Evolutionary conservation across 106 monocot genomes (phyloP), one percentile per base, ranked within the genome.

Genomic region (Ottelia alismoides): DNA sequence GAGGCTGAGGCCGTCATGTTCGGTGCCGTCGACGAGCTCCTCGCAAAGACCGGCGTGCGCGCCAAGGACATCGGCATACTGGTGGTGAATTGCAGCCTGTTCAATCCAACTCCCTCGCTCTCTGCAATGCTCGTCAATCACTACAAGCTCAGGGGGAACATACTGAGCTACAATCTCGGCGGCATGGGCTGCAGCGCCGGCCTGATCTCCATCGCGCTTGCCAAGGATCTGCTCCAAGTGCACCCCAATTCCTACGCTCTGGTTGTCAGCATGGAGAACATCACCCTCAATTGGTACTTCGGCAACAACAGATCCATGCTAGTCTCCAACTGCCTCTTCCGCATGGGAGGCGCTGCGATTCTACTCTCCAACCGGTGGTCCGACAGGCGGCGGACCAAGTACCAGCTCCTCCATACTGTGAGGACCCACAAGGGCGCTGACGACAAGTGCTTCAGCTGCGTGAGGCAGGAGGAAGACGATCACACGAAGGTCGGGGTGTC

Each of bases 181-280:
- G 66, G 66, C 9, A 66, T 66, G 66, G 66, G 66, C 3, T 66
- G 66, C 57, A 66, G 66, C 32, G 66, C 66, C 2, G 66, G 66
- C 3, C 45, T 66, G 17, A 31, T 66, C 48, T 66, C 66, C n/a
- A 16, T 66, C 1, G 66, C 28, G 20, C 66, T 66, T n/a, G 66
- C 66, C 17, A 66, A 51, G 50, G 57, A 66, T 31, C 57, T 66
- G 0, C 57, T 66, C 25, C 66, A 66, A 48, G 66, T 57, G 56
- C 66, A 66, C 11, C 47, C 66, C 14, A 57, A 57, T 47, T 56
- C 56, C n/a, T 66, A 66, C 27, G 66, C 66, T 26, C 46, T 66
- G 21, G 30, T 66, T n/a, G 56, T 66, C 25, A 66, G 66, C 66
- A 66, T 56, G 56, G 66, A 66, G 56, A 66, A 66, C 56, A 66